Evolutionary conservation across 371 early-diverging fungal species (phyloP).

Genomic region (Mortierella polycephala): DNA sequence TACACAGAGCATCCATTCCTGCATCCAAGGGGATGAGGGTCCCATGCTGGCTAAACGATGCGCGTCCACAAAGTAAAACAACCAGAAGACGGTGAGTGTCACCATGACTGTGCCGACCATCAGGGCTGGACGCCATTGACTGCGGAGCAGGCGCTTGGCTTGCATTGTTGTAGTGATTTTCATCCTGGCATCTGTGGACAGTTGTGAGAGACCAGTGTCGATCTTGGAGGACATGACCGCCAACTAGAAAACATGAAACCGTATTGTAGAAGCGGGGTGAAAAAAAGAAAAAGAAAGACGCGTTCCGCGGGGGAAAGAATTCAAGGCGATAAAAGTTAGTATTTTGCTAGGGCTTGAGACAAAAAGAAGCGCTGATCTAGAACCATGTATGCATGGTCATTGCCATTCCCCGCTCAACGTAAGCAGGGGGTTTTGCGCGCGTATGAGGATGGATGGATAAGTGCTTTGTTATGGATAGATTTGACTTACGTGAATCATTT

Average conservation of each 20-base stretch:
- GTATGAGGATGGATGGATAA: no score
- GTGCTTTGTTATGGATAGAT: neutral
- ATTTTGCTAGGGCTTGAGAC: neutral
- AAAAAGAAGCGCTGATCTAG: no score
- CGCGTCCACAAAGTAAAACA: constrained; percentile 46
- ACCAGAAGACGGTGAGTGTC: constrained; percentile 45
- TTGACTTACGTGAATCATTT: constrained; percentile 52
- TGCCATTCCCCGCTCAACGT: no score
- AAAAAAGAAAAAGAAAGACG: neutral
- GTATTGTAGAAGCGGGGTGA: no score
- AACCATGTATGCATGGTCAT: no score
- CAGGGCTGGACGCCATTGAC: constrained; percentile 53
- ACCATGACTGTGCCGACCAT: constrained; percentile 43
- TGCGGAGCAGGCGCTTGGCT: constrained; percentile 49
- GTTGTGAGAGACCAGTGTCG: constrained; percentile 45
- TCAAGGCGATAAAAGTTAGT: neutral
- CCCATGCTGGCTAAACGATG: constrained; percentile 19
- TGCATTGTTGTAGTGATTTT: constrained; percentile 50
- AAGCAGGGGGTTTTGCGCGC: no score
- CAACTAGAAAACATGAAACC: constrained; percentile 7
- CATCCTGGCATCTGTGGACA: constrained; percentile 38
- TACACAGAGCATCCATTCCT: constrained; percentile 20
- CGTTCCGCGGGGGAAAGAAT: no score
- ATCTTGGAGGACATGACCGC: constrained; percentile 46
- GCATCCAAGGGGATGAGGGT: constrained; percentile 13